Evolutionary conservation across 1,284 basidiomycete species (phyloP).

Genomic region (Leccinum subrobustum): DNA sequence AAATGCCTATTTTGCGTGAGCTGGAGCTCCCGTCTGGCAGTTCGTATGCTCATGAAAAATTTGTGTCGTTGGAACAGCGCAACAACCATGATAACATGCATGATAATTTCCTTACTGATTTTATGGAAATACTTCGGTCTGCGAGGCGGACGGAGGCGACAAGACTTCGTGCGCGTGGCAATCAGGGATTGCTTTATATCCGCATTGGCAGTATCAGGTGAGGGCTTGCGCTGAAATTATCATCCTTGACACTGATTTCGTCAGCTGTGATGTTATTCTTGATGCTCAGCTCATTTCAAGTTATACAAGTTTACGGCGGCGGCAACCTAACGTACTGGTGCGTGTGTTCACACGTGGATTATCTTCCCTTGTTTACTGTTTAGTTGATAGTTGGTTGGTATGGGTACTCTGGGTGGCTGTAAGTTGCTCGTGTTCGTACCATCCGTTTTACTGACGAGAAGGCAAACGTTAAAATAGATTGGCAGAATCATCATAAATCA

Average conservation of each 20-base stretch:
- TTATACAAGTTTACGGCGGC: conserved; percentile 10
- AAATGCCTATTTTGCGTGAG: conserved; percentile 21
- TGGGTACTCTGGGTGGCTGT: conserved; percentile 21
- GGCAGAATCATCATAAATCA: conserved; percentile 18
- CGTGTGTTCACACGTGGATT: not conserved
- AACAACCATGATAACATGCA: conserved; percentile 17
- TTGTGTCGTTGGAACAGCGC: conserved; percentile 7
- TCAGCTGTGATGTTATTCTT: conserved; percentile 23
- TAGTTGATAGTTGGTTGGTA: conserved; percentile 19
- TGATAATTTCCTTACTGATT: conserved; percentile 18
- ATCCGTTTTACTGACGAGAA: not conserved
- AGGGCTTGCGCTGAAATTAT: not conserved
- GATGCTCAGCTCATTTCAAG: conserved; percentile 16
- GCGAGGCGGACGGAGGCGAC: conserved; percentile 9
- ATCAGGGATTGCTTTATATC: conserved; percentile 17
- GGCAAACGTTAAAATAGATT: conserved; percentile 5
- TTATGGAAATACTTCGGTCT: conserved; percentile 18
- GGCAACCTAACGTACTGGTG: conserved; percentile 24
- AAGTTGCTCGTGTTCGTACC: not conserved
- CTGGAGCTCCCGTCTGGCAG: not conserved
- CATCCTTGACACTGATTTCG: not conserved
- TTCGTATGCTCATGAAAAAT: not conserved
- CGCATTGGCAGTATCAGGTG: conserved; percentile 11
- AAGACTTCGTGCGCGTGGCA: conserved; percentile 6
- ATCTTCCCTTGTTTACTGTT: not conserved